Conservation (phyloP, 2,329 filamentous ascomycete species). For the Colletotrichum theobromicola region DNA sequence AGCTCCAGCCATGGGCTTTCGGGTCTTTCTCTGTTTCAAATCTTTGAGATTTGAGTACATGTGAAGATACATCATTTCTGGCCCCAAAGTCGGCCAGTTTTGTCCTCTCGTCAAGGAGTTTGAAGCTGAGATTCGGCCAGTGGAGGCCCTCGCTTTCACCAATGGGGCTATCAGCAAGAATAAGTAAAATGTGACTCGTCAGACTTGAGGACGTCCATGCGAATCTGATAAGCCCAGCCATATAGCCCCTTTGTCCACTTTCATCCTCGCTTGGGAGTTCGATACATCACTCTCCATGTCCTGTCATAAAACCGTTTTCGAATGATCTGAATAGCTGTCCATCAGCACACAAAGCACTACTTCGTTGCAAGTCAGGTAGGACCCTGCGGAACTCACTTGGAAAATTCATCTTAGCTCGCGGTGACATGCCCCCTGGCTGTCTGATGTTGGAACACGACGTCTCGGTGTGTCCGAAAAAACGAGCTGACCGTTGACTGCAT, state of each 20-base stretch:
- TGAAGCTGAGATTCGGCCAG: background rate
- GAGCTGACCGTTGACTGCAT: background rate
- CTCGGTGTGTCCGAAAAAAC: background rate
- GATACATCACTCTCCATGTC: background rate
- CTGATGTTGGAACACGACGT: background rate
- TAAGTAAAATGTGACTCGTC: background rate
- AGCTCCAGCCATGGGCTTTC: background rate
- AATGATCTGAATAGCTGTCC: no score
- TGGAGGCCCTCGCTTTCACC: background rate
- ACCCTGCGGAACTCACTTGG: no score
- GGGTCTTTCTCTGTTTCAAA: background rate
- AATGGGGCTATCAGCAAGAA: background rate
- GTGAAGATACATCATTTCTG: no score
- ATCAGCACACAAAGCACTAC: no score
- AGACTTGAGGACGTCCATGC: accelerated
- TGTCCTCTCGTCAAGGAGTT: background rate
- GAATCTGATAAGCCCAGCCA: background rate
- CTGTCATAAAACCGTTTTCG: background rate
- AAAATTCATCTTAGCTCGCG: no score
- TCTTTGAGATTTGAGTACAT: no score
- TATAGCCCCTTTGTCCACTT: accelerated
- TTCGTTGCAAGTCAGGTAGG: no score
- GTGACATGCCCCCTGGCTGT: background rate
- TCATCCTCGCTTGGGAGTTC: background rate
- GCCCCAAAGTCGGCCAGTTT: no score